Evolutionary conservation across 2,329 filamentous ascomycete genomes (phyloP), one percentile per base, ranked within the genome.

Genomic region (Botrytis fabae): DNA sequence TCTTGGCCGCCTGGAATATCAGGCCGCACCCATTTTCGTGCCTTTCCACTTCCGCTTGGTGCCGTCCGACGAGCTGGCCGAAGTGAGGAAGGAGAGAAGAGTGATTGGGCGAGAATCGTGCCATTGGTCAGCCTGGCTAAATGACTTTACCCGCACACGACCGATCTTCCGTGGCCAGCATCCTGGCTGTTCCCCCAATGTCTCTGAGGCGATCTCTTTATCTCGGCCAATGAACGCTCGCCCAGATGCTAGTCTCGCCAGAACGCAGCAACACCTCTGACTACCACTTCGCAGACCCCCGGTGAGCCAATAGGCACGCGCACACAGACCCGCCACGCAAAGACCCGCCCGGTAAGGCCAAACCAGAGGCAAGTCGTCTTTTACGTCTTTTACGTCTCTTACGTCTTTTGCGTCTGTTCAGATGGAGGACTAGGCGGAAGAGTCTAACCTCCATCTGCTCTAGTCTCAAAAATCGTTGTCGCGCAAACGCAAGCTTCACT

Each of bases 401-500:
- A 12, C 22, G 10, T 51, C 48, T 51, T n/a, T n/a, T 14, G 4
- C 22, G 10, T 51, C 48, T 51, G 14, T n/a, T 5, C 25, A 14
- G 4, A 51, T 51, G 48, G 48, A 51, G 48, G 25, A 14, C 48
- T 51, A 51, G 25, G 25, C 25, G 2, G 25, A 40, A 16, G 59
- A n/a, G 20, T 32, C 70, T 69, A 72, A 46, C 4, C 54, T 48
- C 18, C 18, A 69, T 69, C 18, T 18, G 63, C 32, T 72, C 70
- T 72, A 72, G 70, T 44, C 25, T 59, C 62, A 8, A 61, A 51
- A 69, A 51, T 44, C 40, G 51, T 71, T 16, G 59, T 71, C 42
- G 69, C 69, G 69, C 69, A 51, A 62, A 66, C 44, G 32, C 44
- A 71, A 71, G 69, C 70, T 72, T 61, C 62, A 66, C 70, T 72